phyloP scores from a whole-genome alignment of 116 monocot genomes.

The Iris pallida region DNA sequence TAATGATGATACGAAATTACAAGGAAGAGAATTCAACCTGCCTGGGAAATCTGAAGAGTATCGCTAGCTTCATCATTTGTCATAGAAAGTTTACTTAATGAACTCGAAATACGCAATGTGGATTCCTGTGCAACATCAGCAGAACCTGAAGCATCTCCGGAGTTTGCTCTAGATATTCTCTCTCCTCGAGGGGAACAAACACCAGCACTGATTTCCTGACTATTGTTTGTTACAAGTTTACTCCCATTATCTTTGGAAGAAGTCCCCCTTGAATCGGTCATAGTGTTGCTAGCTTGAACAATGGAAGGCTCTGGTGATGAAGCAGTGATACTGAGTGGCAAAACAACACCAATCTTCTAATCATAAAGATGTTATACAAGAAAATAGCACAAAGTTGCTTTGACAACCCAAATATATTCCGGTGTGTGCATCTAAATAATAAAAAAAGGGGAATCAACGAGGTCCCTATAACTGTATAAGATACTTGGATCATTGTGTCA shows the following conservation, averaged over 20 bases:
- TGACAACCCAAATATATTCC: background rate
- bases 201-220: constrained; percentile 7
- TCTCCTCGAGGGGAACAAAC: constrained; percentile 4
- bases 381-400: background rate
- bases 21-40: constrained; percentile 29
- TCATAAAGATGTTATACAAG: background rate
- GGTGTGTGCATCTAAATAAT: background rate
- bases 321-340: constrained; percentile 16
- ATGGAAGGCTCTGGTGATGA: constrained; percentile 10
- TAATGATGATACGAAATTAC: background rate
- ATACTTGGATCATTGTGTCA: background rate
- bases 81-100: constrained; percentile 10
- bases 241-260: constrained; percentile 13
- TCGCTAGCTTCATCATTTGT: constrained; percentile 14
- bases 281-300: constrained; percentile 13
- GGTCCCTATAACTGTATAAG: background rate
- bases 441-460: background rate
- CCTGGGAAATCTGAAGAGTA: constrained; percentile 12
- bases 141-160: constrained; percentile 17
- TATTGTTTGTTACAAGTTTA: constrained; percentile 8
- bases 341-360: constrained; percentile 9
- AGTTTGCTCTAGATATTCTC: constrained; percentile 4
- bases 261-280: constrained; percentile 16
- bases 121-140: constrained; percentile 13
- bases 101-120: constrained; percentile 17